These are phyloP conservation scores for Monilinia vaccinii-corymbosi DNA, from an alignment of 2,329 filamentous ascomycete genomes.

Conservation along the genomic window DNA sequence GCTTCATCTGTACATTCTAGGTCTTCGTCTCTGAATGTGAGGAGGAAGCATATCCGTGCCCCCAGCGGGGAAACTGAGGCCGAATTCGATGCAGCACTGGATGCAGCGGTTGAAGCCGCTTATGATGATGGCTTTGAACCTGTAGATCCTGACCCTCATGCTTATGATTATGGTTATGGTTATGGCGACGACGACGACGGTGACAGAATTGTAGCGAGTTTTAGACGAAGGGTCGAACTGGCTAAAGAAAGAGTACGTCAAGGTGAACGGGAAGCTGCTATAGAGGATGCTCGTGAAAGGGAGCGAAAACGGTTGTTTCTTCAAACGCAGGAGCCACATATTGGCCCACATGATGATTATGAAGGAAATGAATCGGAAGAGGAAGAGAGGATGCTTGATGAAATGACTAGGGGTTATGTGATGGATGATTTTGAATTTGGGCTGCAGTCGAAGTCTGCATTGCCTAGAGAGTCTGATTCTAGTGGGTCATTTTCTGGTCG, in stretches of 20 bases:
- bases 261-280: conserved; percentile 59
- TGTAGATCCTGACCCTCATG: conserved; percentile 36
- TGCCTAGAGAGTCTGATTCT: conserved; percentile 73
- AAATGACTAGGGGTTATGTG: conserved; percentile 76
- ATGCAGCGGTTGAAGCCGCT: conserved; percentile 91
- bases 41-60: conserved; percentile 60
- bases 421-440: conserved; percentile 78
- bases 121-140: conserved; percentile 89
- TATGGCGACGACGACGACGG: conserved; percentile 36
- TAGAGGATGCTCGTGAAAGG: conserved; percentile 50
- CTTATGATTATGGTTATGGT: conserved; percentile 20
- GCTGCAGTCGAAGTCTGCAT: conserved; percentile 53
- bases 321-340: conserved; percentile 16
- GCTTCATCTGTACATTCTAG: conserved; percentile 74
- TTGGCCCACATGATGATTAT: conserved; percentile 49
- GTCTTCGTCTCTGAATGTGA: conserved; percentile 59
- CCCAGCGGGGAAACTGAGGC: conserved; percentile 69
- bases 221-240: conserved; percentile 59
- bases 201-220: conserved; percentile 42
- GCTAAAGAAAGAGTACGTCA: conserved; percentile 69
- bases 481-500: conserved; percentile 62
- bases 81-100: conserved; percentile 87
- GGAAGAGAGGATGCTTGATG: conserved; percentile 68
- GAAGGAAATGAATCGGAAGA: conserved; percentile 60
- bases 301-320: conserved; percentile 39